Conservation (phyloP, 768 basidiomycete species). For the Trametes cinnabarina region DNA sequence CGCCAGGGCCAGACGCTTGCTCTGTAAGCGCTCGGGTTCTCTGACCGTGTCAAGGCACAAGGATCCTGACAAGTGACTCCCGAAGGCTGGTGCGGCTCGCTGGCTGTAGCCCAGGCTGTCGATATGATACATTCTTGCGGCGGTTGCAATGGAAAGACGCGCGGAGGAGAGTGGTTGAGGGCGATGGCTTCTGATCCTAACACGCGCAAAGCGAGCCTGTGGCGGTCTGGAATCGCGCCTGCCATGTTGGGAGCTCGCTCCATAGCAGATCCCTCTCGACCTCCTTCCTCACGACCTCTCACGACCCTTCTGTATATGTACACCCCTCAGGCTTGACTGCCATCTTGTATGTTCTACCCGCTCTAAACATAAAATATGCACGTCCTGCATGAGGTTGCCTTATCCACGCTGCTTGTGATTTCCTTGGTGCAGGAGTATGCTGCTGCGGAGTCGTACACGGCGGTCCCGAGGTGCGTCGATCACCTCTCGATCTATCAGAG, state of each 20-base stretch:
- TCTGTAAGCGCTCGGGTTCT: no score
- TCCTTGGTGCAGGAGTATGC: constrained; percentile 14
- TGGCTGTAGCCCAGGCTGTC: no score
- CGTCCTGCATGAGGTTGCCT: not conserved
- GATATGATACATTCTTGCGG: not conserved
- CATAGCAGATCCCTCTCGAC: not conserved
- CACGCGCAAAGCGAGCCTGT: constrained; percentile 20
- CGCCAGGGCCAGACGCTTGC: no score
- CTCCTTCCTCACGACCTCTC: constrained; percentile 14
- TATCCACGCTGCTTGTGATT: constrained; percentile 16
- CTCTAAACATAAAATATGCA: constrained; percentile 9
- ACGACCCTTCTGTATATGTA: constrained; percentile 13
- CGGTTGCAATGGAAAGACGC: not conserved
- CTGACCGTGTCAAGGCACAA: no score
- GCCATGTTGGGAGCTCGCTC: constrained; percentile 7
- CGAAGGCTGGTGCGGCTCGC: no score
- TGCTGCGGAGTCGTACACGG: constrained; percentile 19
- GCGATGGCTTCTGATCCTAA: constrained; percentile 20
- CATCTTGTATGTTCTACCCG: constrained; percentile 7
- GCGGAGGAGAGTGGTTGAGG: constrained; percentile 11
- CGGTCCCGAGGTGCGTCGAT: constrained; percentile 23
- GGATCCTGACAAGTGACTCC: no score
- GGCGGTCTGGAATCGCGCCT: constrained; percentile 6
- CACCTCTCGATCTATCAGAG: no score
- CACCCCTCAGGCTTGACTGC: constrained; percentile 1